Evolutionary conservation across 73 alveolate species (phyloP), one percentile per base, ranked within the genome.

Genomic region (Durusdinium trenchii): DNA sequence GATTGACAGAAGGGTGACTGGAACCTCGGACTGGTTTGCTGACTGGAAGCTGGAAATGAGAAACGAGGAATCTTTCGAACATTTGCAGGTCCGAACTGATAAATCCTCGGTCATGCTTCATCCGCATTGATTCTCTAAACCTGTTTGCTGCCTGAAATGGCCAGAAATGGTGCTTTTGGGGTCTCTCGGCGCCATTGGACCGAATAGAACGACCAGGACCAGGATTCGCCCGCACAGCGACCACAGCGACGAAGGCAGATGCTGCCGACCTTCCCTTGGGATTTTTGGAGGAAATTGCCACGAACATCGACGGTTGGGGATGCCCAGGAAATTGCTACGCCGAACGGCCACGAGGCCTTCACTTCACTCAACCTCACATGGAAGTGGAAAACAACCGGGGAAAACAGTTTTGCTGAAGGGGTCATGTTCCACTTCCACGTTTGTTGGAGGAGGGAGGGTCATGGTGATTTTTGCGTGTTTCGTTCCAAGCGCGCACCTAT

Each of bases 281-380:
- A n/a, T 89, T 89, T 50, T 69, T 89, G 40, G 96, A 89, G 86
- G 96, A 89, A 51, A 46, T 89, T n/a, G 96, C 96, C 96, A 89
- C 86, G 43, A 86, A 86, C 96, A 89, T 89, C 42, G 96, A 89
- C 35, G 96, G 96, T 51, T 9, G 42, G 62, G 42, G 12, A 79
- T n/a, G n/a, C n/a, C n/a, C n/a, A n/a, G n/a, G n/a, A n/a, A n/a
- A n/a, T n/a, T n/a, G n/a, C n/a, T n/a, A n/a, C 81, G 35, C 46
- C 36, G n/a, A 61, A 78, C 23, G 87, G 87, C 62, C 42, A 40
- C n/a, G 62, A 45, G 45, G 62, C 61, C 43, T 46, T 14, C 90
- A 14, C 69, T 57, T 9, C 9, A 54, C 20, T 20, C 64, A 54
- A 54, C 28, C 64, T 54, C n/a, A 54, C 9, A 20, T 9, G 64